A percentile compares a stretch with the other conserved stretches of the same genome.
These are phyloP conservation scores for Trypanosoma rangeli DNA, from an alignment of 208 protist species.

Conservation along the genomic window DNA sequence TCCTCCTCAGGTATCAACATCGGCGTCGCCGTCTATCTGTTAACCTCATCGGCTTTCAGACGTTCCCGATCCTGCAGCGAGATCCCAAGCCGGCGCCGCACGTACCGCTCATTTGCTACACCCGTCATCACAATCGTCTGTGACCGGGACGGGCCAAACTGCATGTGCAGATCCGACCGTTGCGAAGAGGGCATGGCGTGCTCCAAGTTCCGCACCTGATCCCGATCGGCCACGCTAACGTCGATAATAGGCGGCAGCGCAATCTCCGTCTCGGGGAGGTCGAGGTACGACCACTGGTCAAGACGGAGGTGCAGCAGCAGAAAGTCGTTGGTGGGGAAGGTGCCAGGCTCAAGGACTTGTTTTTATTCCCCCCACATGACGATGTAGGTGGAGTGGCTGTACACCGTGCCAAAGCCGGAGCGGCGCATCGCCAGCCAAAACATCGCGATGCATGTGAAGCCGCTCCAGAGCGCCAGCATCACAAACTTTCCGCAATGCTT, in stretches of 20 bases:
- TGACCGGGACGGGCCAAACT: constrained; percentile 70
- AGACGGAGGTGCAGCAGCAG: constrained; percentile 83
- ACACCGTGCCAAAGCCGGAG: constrained; percentile 81
- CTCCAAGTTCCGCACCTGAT: constrained; percentile 63
- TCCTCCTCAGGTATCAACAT: background rate
- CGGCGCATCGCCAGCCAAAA: constrained; percentile 80
- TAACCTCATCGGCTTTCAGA: constrained; percentile 20
- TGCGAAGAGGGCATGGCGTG: constrained; percentile 52
- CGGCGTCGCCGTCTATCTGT: background rate
- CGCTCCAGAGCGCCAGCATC: constrained; percentile 59
- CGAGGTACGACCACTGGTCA: constrained; percentile 73
- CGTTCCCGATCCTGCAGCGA: constrained; percentile 41
- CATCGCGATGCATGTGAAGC: constrained; percentile 60
- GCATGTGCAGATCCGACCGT: constrained; percentile 64
- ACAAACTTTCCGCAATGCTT: constrained; percentile 74
- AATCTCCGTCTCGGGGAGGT: constrained; percentile 73
- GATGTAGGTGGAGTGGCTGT: constrained; percentile 74
- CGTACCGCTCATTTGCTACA: constrained; percentile 68
- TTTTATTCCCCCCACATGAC: constrained; percentile 87
- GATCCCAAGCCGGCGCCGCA: constrained; percentile 66
- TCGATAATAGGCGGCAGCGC: constrained; percentile 79
- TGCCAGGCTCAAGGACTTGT: constrained; percentile 72
- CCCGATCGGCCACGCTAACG: constrained; percentile 50
- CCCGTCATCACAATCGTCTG: constrained; percentile 82
- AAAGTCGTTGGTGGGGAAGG: constrained; percentile 65